Evolutionary conservation across 2,329 filamentous ascomycete species (phyloP).

Genomic region (Cryphonectria nitschkei): DNA sequence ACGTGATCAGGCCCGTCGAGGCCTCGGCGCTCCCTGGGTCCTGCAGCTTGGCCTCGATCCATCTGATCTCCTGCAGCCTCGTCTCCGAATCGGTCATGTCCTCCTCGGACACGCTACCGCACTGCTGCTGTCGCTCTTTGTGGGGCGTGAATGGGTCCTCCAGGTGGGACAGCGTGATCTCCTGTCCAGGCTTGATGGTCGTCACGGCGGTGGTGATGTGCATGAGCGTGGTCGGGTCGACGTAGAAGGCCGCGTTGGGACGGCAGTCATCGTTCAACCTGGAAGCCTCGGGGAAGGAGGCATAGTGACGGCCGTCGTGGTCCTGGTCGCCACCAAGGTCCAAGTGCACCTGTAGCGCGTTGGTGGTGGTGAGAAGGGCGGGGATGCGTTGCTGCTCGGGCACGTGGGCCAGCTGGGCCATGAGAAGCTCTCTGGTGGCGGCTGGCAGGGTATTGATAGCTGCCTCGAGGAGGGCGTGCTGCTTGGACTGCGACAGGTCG

Average conservation of each 20-base stretch:
- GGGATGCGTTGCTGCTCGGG: constrained; percentile 35
- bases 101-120: constrained; percentile 32
- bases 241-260: constrained; percentile 43
- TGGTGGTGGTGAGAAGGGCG: constrained; percentile 40
- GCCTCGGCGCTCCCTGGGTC: constrained; percentile 31
- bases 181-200: constrained; percentile 41
- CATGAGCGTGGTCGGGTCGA: constrained; percentile 40
- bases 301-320: constrained; percentile 39
- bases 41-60: constrained; percentile 36
- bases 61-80: constrained; percentile 36
- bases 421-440: constrained; percentile 7
- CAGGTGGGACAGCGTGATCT: constrained; percentile 44
- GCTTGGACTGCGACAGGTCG: constrained; percentile 26
- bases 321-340: constrained; percentile 30
- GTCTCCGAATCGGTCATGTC: constrained; percentile 38
- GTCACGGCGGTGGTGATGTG: constrained; percentile 43
- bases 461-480: constrained; percentile 25
- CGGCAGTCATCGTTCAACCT: constrained; percentile 46
- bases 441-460: constrained; percentile 21
- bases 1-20: constrained; percentile 36
- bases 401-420: constrained; percentile 35
- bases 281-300: constrained; percentile 40
- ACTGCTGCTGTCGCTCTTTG: constrained; percentile 36
- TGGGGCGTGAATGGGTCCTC: constrained; percentile 37
- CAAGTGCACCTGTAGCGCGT: constrained; percentile 42